phyloP scores from a whole-genome alignment of 768 basidiomycete species.

The Tephrocybe sp. region DNA sequence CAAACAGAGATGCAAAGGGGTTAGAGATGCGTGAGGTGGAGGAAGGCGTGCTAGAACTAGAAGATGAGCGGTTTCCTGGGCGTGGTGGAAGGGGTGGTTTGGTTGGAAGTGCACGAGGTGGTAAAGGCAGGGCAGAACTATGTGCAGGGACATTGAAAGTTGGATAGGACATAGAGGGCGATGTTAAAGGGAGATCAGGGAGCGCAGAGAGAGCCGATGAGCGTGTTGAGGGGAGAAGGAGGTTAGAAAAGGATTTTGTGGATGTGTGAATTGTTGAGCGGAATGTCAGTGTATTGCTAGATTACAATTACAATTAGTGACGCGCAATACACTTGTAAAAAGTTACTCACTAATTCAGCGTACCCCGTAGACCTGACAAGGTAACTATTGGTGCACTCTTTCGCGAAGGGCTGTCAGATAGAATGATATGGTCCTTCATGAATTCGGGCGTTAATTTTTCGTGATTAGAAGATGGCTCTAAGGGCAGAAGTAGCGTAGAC shows the following conservation, averaged over 20 bases:
- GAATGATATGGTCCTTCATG: constrained; percentile 77
- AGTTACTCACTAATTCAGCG: constrained; percentile 53
- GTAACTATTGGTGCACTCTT: constrained; percentile 61
- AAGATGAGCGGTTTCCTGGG: constrained; percentile 24
- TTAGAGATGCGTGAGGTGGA: constrained; percentile 52
- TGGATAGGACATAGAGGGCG: constrained; percentile 42
- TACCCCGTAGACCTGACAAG: constrained; percentile 80
- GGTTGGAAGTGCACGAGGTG: constrained; percentile 36
- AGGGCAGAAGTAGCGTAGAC: constrained; percentile 81
- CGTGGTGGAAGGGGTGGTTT: constrained; percentile 43
- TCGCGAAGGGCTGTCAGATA: constrained; percentile 53
- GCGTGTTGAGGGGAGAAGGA: constrained; percentile 32
- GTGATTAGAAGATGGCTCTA: constrained; percentile 50
- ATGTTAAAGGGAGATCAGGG: constrained; percentile 50
- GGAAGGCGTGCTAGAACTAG: constrained; percentile 13
- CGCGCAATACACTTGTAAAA: neutral
- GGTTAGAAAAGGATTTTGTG: constrained; percentile 37
- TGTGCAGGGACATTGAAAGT: constrained; percentile 41
- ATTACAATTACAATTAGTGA: constrained; percentile 4
- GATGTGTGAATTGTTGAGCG: constrained; percentile 41
- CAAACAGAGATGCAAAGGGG: constrained; percentile 83
- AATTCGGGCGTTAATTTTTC: constrained; percentile 69
- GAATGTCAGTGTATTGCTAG: constrained; percentile 39
- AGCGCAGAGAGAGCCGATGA: constrained; percentile 34
- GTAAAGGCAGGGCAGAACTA: constrained; percentile 41